These are phyloP conservation scores for Penicillium alfredii DNA, from an alignment of 495 filamentous ascomycete species.

Conservation along the genomic window DNA sequence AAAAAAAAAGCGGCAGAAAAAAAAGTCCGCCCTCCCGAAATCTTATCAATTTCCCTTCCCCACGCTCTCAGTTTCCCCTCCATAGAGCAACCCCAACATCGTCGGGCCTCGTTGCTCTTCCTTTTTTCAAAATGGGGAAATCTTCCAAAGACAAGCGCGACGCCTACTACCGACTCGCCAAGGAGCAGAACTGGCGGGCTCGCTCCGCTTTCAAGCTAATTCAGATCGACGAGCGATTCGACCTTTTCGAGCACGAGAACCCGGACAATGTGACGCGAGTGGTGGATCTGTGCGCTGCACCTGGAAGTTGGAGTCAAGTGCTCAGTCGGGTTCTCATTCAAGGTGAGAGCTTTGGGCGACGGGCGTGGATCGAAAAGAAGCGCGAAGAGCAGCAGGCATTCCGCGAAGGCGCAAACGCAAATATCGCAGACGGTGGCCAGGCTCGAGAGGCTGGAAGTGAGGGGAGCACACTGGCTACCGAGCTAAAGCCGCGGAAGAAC, in stretches of 20 bases:
- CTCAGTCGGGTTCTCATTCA: constrained; percentile 88
- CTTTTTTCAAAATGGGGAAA: constrained; percentile 80
- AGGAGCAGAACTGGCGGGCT: constrained; percentile 97
- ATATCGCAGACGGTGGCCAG: constrained; percentile 13
- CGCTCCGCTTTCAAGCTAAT: constrained; percentile 95
- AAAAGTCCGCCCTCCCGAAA: constrained; percentile 28
- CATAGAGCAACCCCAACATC: too few relatives aligned
- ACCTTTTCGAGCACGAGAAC: constrained; percentile 66
- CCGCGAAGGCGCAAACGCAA: constrained; percentile 31
- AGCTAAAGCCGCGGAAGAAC: constrained; percentile 56
- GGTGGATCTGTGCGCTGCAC: constrained; percentile 92
- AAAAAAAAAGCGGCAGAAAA: constrained; percentile 40
- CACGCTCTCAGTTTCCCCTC: constrained; percentile 24
- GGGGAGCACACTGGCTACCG: constrained; percentile 26
- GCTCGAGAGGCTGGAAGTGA: constrained; percentile 21
- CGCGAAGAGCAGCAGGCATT: constrained; percentile 44
- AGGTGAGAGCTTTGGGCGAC: constrained; percentile 78
- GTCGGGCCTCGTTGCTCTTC: too few relatives aligned
- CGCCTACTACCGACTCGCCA: constrained; percentile 93
- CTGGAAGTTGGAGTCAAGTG: constrained; percentile 95
- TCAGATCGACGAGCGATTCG: constrained; percentile 94
- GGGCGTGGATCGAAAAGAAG: constrained; percentile 79
- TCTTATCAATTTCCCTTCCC: constrained; percentile 34
- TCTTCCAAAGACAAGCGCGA: constrained; percentile 98
- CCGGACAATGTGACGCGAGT: constrained; percentile 73